A percentile compares a stretch with the other conserved stretches of the same genome.
These are phyloP conservation scores for Passalora sequoiae DNA, from an alignment of 2,329 filamentous ascomycete species.

Conservation along the genomic window DNA sequence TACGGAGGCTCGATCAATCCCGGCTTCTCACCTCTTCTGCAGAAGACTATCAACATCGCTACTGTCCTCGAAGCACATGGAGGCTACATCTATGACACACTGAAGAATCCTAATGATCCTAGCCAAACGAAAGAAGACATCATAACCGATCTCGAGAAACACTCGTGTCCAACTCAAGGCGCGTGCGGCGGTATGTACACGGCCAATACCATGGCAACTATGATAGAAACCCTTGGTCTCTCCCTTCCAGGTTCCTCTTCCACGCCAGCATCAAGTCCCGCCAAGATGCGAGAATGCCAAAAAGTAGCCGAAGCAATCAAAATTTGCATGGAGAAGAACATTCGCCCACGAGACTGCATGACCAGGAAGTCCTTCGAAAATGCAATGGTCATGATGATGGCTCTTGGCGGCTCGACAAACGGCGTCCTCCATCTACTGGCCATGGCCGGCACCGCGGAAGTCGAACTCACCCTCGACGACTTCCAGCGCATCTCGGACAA, in stretches of 20 bases:
- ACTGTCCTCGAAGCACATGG: conserved; percentile 86
- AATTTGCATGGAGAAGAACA: conserved; percentile 74
- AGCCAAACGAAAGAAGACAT: conserved; percentile 70
- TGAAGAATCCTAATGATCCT: conserved; percentile 64
- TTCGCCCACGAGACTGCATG: conserved; percentile 72
- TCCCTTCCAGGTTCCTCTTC: conserved; percentile 78
- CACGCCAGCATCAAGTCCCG: conserved; percentile 71
- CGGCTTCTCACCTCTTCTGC: conserved; percentile 72
- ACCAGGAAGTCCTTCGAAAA: conserved; percentile 81
- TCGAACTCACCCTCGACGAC: conserved; percentile 73
- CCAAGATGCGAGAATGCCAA: conserved; percentile 82
- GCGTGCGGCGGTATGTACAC: conserved; percentile 93
- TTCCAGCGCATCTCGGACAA: conserved; percentile 75
- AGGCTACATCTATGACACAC: conserved; percentile 70
- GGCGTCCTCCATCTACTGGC: conserved; percentile 83
- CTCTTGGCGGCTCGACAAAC: conserved; percentile 85
- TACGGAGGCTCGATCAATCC: conserved; percentile 89
- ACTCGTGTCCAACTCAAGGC: conserved; percentile 72
- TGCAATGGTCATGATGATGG: conserved; percentile 84
- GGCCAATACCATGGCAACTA: conserved; percentile 88
- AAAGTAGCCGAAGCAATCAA: conserved; percentile 74
- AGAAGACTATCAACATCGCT: conserved; percentile 77
- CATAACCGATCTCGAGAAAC: conserved; percentile 72
- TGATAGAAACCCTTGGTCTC: conserved; percentile 83
- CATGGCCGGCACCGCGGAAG: conserved; percentile 80